Percentiles rank a stretch among this genome's conserved stretches.
Conservation (phyloP, 495 filamentous ascomycete genomes). For the Neurospora intermedia region DNA sequence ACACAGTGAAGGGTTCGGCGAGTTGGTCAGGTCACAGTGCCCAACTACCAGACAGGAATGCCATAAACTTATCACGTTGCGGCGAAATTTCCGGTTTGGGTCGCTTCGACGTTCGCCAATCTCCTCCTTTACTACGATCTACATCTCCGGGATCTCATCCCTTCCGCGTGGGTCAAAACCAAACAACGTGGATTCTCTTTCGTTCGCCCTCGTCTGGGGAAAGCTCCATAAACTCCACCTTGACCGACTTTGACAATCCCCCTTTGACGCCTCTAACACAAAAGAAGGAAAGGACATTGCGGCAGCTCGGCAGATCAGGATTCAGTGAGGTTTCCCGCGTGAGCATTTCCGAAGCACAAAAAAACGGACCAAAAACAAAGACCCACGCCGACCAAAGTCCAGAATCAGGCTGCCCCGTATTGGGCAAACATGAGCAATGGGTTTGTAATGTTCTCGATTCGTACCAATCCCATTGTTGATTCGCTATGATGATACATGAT, state of each 20-base stretch:
- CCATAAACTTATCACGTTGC: neutral
- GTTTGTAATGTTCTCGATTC: neutral
- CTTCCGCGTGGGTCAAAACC: neutral
- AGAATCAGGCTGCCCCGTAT: neutral
- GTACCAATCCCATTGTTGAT: neutral
- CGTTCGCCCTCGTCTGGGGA: neutral
- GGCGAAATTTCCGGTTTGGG: neutral
- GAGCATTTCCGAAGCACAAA: neutral
- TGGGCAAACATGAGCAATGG: constrained; percentile 10
- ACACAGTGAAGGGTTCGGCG: neutral
- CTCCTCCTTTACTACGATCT: neutral
- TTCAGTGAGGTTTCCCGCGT: neutral
- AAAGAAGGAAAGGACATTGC: neutral
- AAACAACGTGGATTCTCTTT: neutral
- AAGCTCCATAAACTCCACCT: neutral
- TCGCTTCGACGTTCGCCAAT: neutral
- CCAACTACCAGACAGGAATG: neutral
- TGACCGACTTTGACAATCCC: neutral
- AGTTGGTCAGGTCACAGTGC: neutral
- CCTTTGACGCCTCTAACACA: neutral
- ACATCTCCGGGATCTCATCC: neutral
- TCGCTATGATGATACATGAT: neutral
- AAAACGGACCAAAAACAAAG: neutral
- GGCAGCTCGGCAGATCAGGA: neutral
- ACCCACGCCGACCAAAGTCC: neutral